A percentile compares a stretch with the other conserved stretches of the same genome.
Evolutionary conservation across 2,329 filamentous ascomycete genomes (phyloP).

Genomic region (Penicillium aurantiogriseum): DNA sequence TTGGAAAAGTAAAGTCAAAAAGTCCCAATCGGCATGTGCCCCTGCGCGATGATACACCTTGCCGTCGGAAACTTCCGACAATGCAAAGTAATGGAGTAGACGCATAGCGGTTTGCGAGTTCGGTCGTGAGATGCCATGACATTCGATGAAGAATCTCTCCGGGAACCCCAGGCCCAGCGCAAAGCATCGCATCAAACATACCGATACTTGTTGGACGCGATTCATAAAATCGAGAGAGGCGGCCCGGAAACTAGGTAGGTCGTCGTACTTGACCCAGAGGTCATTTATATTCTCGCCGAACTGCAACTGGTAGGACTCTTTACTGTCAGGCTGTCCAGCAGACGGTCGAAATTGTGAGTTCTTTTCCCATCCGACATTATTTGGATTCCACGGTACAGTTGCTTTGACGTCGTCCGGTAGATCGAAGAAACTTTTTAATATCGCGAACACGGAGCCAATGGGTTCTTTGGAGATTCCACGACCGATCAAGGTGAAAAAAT

Average conservation of each 20-base stretch:
- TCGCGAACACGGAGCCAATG: constrained; percentile 53
- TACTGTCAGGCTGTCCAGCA: constrained; percentile 58
- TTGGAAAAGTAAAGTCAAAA: constrained; percentile 64
- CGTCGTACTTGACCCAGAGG: constrained; percentile 52
- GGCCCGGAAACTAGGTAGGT: constrained; percentile 51
- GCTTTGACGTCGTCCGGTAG: constrained; percentile 54
- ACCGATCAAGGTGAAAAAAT: constrained; percentile 60
- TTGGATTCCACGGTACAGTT: constrained; percentile 53
- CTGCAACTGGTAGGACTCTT: constrained; percentile 64
- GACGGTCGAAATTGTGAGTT: constrained; percentile 58
- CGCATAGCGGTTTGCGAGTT: constrained; percentile 57
- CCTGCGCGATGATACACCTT: constrained; percentile 58
- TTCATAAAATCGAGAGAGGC: constrained; percentile 55
- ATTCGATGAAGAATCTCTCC: constrained; percentile 56
- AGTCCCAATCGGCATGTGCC: constrained; percentile 63
- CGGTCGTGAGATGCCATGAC: constrained; percentile 51
- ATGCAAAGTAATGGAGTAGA: constrained; percentile 57
- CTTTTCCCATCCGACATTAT: constrained; percentile 63
- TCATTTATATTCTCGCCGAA: constrained; percentile 56
- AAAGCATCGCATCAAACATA: constrained; percentile 59
- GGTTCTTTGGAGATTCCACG: constrained; percentile 53
- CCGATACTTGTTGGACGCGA: constrained; percentile 52
- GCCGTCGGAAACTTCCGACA: constrained; percentile 38
- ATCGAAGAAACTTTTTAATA: constrained; percentile 55
- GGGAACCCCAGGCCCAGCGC: constrained; percentile 57